phyloP scores from a whole-genome alignment of 257 asterid genomes.

The Solanum acaule region DNA sequence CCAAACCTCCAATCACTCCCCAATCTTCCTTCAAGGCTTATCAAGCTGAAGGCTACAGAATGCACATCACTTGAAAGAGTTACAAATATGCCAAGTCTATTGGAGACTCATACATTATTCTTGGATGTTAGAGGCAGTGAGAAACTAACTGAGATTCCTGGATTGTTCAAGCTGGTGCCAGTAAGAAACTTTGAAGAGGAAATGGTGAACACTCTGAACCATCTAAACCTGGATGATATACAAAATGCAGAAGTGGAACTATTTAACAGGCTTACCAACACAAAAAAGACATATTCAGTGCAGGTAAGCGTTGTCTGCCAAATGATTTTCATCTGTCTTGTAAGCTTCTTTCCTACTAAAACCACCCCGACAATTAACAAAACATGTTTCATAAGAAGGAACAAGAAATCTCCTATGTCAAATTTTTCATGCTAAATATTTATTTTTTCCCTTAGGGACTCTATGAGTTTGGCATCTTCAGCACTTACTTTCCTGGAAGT shows the following conservation, averaged over 20 bases:
- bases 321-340: not conserved
- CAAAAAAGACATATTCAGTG: not conserved
- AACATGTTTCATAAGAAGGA: not conserved
- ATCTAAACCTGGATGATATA: not conserved
- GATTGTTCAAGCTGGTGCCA: conserved; percentile 2
- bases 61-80: conserved; percentile 3
- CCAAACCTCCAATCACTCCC: conserved; percentile 2
- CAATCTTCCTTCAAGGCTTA: conserved; percentile 1
- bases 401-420: not conserved
- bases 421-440: not conserved
- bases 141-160: conserved; percentile 4
- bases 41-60: not conserved
- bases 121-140: not conserved
- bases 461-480: conserved; percentile 6
- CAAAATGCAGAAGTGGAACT: not conserved
- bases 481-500: conserved; percentile 1
- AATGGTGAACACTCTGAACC: not conserved
- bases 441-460: not conserved
- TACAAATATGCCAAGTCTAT: not conserved
- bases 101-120: not conserved
- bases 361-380: not conserved
- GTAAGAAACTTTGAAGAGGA: not conserved
- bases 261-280: conserved; percentile 4
- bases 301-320: not conserved
- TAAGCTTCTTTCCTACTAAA: not conserved